Base-by-base conservation (phyloP, 345 rosid genomes). In the Kernera saxatilis region DNA sequence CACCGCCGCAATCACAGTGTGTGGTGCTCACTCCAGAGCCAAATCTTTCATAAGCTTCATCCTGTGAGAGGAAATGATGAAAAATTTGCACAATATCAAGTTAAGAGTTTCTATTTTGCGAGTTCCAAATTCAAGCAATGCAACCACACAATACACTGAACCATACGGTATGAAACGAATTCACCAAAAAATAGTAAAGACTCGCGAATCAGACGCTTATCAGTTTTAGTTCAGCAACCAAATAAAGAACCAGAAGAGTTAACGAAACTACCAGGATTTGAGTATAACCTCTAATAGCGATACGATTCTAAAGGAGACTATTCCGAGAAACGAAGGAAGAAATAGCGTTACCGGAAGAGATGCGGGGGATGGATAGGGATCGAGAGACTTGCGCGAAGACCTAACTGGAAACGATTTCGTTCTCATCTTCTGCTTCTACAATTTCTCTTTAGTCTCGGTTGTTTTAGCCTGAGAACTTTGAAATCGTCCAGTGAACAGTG, bases 61-160 rank as follows among this genome's bases (percentile, higher is more conserved):
- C 74, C 79, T 75, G 70, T 21, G n/a, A 62, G 45, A 51, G 8
- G 19, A 23, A 43, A 60, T 25, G 18, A 59, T 17, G 41, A 55
- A 15, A 48, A 15, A 30, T 11, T 14, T 7, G 8, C 35, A 62
- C 29, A 22, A 11, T 13, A 27, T 64, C 56, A 26, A 39, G 36
- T 17, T 52, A 39, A 51, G 9, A 45, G 54, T 26, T 35, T 45
- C 49, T 39, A 27, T 21, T 22, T 37, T 12, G 40, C 26, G 29
- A 36, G 27, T 27, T 29, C 19, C 17, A 39, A n/a, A 36, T 35
- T 36, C 51, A 36, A 66, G 0, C 41, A 33, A 36, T 8, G 46
- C 35, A 73, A 17, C 22, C 15, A 23, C 36, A 25, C 27, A 1
- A 6, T 30, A 53, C n/a, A 72, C 2, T 26, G 3, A 50, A 50